Evolutionary conservation across 768 basidiomycete genomes (phyloP).

Genomic region (Leccinum subgranulosum): DNA sequence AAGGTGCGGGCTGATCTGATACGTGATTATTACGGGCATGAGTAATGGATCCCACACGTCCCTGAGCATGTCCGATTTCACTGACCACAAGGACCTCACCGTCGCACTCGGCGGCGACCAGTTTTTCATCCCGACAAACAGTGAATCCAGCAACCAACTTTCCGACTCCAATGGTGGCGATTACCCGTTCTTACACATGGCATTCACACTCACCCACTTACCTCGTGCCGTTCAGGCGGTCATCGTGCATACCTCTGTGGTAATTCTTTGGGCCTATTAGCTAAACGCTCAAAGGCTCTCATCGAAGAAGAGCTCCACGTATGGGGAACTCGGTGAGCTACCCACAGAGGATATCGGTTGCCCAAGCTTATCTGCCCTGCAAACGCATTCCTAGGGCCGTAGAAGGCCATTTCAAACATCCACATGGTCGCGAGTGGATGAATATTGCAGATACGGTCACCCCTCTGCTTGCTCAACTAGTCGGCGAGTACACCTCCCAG

Average conservation of each 20-base stretch:
- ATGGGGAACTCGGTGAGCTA: slow-evolving; percentile 70
- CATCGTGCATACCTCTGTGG: slow-evolving; percentile 85
- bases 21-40: slow-evolving; percentile 5
- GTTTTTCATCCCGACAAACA: slow-evolving; percentile 57
- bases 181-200: neutral
- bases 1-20: slow-evolving; percentile 17
- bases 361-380: slow-evolving; percentile 1
- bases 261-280: slow-evolving; percentile 86
- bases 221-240: slow-evolving; percentile 35
- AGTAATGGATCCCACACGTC: neutral
- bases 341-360: slow-evolving; percentile 11
- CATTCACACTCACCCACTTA: slow-evolving; percentile 10
- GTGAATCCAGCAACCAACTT: slow-evolving; percentile 42
- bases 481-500: slow-evolving; percentile 53
- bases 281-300: slow-evolving; percentile 67
- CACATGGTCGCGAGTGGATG: slow-evolving; percentile 82
- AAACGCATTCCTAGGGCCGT: slow-evolving; percentile 57
- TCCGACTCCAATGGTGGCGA: slow-evolving; percentile 38
- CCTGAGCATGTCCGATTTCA: slow-evolving; percentile 12
- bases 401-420: slow-evolving; percentile 86
- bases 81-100: slow-evolving; percentile 17
- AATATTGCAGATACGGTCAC: slow-evolving; percentile 69
- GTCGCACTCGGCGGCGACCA: slow-evolving; percentile 44
- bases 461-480: slow-evolving; percentile 72
- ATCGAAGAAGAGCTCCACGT: slow-evolving; percentile 80